Base-by-base conservation (phyloP, 306 rosid genomes). In the Castanea crenata region DNA sequence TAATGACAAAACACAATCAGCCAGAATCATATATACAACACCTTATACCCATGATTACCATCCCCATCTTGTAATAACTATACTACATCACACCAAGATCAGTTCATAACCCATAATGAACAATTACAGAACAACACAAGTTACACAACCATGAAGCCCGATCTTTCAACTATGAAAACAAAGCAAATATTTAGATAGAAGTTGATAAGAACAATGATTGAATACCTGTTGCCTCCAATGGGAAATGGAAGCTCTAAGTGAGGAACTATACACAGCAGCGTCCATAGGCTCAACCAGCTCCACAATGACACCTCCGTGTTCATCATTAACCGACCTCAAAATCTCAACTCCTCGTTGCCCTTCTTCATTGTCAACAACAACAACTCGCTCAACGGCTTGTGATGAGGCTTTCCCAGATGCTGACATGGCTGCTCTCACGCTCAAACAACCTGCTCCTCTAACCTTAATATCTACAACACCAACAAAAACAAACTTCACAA, bases 181-280 rank as follows among this genome's bases (percentile, higher is more conserved):
- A 49, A 49, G 3, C 54, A 49, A 11, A 49, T 3, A 49, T 13
- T 11, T 49, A 49, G 4, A 3, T 12, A 49, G 54, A 12, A 49
- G 54, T 13, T 49, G 16, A 49, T 49, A 49, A 49, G 16, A 49
- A 13, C 31, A 59, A 21, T n/a, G 32, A 4, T 27, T 3, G 11
- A 10, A 18, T 85, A 94, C 98, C 97, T 87, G 90, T 13, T 80
- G 84, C 83, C 85, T 92, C 98, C 98, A 94, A 23, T 81, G 86
- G 5, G 90, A 79, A 69, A 92, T 85, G 68, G 98, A 94, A 79
- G 91, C 84, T 79, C 80, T 87, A 2, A 94, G 92, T 79, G 85
- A 63, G 3, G 89, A 65, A 56, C 76, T 56, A 76, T 92, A 92
- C 65, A 80, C 46, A 21, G 80, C 64, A 76, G 90, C 64, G 62